Base-by-base conservation (phyloP, 495 filamentous ascomycete species). In the Podospora fimiseda region DNA sequence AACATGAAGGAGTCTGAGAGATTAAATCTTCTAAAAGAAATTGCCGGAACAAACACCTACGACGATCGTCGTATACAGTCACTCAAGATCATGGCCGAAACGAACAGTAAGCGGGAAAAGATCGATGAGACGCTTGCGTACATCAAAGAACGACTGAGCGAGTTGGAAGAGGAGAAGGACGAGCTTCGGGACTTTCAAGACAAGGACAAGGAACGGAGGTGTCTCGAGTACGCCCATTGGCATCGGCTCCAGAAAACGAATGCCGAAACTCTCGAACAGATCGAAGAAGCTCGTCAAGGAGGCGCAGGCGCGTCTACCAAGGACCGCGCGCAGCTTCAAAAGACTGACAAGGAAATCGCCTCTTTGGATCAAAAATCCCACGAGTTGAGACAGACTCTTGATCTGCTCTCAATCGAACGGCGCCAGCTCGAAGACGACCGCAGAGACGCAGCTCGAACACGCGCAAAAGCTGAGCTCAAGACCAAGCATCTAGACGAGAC, bases 1-100 rank as follows among this genome's bases (percentile, higher is more conserved):
- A 99, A 96, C 62, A 97, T 96, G 94, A 95, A 95, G 67, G 93
- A 99, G 62, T 79, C 81, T 1, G 91, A 95, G 60, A 79, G 93
- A 48, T 66, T 99, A 55, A 89, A 85, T 46, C 73, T 99, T 22
- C 72, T 99, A 49, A 99, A 99, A 69, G 92, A 99, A 60, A 94
- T 99, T 18, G 94, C 93, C 2, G 93, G 93, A 41, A 97, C 93
- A 3, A 89, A 96, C 62, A 89, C 95, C 21, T 99, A 99, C 68
- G 93, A 99, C 69, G 86, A 89, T 36, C 82, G 91, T 49, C 78
- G 94, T 45, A 76, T 86, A 16, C 91, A 97, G 67, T 93, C 88
- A 24, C 70, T 96, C 55, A 95, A 94, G 69, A 96, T 99, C 62
- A 96, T 99, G 91, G 83, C 83, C 44, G 94, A 97, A 53, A 96